A percentile compares a stretch with the other conserved stretches of the same genome.
phyloP scores from a whole-genome alignment of 805 yeast species.

The Saccharomycopsis oosterbeekiorum region DNA sequence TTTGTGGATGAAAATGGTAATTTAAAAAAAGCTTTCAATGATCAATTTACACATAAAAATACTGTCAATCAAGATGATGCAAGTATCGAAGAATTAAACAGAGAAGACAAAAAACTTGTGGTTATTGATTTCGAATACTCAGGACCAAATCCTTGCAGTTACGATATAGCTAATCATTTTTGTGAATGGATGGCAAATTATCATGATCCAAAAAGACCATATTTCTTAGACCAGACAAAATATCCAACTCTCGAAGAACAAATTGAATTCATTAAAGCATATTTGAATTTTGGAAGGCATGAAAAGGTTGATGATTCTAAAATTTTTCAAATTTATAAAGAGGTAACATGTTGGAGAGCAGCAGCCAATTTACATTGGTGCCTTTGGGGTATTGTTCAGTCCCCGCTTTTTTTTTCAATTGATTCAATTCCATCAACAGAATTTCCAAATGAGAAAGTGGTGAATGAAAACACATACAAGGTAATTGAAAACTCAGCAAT shows the following conservation, averaged over 20 bases:
- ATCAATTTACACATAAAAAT: neutral
- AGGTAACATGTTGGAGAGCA: slow-evolving; percentile 70
- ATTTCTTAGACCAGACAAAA: slow-evolving; percentile 41
- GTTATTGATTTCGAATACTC: slow-evolving; percentile 97
- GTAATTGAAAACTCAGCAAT: slow-evolving; percentile 19
- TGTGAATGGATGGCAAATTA: slow-evolving; percentile 97
- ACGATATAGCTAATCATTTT: slow-evolving; percentile 87
- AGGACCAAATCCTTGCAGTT: slow-evolving; percentile 83
- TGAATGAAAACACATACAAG: slow-evolving; percentile 25
- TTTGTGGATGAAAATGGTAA: slow-evolving; percentile 1
- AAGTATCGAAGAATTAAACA: neutral
- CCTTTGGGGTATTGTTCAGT: slow-evolving; percentile 85
- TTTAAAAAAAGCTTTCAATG: neutral
- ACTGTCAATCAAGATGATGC: neutral
- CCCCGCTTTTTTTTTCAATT: slow-evolving; percentile 31
- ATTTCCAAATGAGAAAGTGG: slow-evolving; percentile 40
- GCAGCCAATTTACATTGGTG: slow-evolving; percentile 75
- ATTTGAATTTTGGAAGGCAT: slow-evolving; percentile 28
- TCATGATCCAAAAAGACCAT: slow-evolving; percentile 46
- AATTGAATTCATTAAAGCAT: slow-evolving; percentile 63
- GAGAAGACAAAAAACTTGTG: slow-evolving; percentile 63
- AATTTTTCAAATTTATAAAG: slow-evolving; percentile 40
- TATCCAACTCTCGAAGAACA: slow-evolving; percentile 68
- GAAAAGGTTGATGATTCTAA: slow-evolving; percentile 34
- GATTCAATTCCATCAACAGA: slow-evolving; percentile 21